Evolutionary conservation across 129 eudicot genomes (phyloP).

Genomic region (Silybum marianum): DNA sequence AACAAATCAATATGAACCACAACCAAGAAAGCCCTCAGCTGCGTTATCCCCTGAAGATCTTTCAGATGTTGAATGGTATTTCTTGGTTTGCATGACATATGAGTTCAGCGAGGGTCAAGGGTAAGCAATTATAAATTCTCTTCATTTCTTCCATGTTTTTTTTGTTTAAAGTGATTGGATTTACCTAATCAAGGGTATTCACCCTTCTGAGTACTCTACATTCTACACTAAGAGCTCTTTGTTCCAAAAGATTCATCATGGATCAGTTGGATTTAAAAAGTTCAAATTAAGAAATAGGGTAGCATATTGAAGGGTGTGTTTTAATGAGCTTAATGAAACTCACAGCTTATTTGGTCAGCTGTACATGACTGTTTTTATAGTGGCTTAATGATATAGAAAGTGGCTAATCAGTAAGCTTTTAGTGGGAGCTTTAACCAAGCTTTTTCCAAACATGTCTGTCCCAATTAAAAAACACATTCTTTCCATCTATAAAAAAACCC

Average conservation of each 20-base stretch:
- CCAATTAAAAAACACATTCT: too few relatives aligned
- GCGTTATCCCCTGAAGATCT: conserved; percentile 94
- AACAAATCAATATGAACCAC: conserved; percentile 35
- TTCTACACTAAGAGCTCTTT: too few relatives aligned
- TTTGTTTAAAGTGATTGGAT: neutral
- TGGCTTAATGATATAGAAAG: too few relatives aligned
- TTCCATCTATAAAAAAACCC: too few relatives aligned
- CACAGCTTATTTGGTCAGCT: too few relatives aligned
- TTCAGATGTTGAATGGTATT: conserved; percentile 80
- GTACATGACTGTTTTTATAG: too few relatives aligned
- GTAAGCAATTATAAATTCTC: conserved; percentile 35
- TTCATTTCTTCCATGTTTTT: neutral
- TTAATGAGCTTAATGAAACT: too few relatives aligned
- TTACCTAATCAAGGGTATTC: neutral
- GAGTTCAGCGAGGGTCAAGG: conserved; percentile 61
- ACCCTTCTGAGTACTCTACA: too few relatives aligned
- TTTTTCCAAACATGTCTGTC: too few relatives aligned
- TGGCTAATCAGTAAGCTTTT: too few relatives aligned
- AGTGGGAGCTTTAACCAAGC: too few relatives aligned
- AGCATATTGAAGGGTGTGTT: neutral
- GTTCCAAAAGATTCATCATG: too few relatives aligned
- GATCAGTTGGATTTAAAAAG: neutral
- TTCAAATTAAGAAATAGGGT: conserved; percentile 23
- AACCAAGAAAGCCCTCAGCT: conserved; percentile 63
- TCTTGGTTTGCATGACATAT: conserved; percentile 94